Evolutionary conservation across 768 basidiomycete genomes (phyloP), one percentile per base, ranked within the genome.

Genomic region (Suillus hirtellus): DNA sequence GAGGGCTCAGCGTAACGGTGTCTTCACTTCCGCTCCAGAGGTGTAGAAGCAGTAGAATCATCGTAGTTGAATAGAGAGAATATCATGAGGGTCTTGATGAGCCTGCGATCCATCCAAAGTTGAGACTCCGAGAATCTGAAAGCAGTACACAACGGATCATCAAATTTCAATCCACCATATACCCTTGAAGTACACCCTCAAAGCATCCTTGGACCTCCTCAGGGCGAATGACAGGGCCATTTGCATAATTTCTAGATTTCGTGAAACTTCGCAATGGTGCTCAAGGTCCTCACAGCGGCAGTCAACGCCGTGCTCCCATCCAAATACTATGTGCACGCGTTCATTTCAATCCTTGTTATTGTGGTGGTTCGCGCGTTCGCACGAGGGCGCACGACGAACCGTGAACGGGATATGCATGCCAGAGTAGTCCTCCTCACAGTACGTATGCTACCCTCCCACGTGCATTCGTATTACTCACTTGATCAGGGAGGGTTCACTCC

Each of bases 381-480:
- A 6, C 90, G 90, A 73, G 91, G 92, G 27, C 80, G 86, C 1
- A 80, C 75, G n/a, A 92, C 91, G 3, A 85, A 75, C 64, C 77
- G 93, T 24, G 91, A 94, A 66, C 79, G 92, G 58, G 87, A 90
- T 69, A 77, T 95, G 52, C 90, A 93, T 78, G 86, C 85, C 0
- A 81, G 91, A 3, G 82, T 84, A 3, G 78, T 94, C 27, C 74
- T 95, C 10, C 75, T 94, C 10, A 94, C 92, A 24, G 92, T 89
- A 69, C 63, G 84, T 76, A 47, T 2, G 43, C 14, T 31, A 1
- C 12, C 59, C 40, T 7, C 43, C 55, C 2, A 9, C 2, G 10
- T 54, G 19, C 3, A 27, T 59, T 59, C 34, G 10, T 59, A 15
- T 15, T 50, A 27, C 5, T 60, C 55, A 44, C n/a, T 37, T 44